Percentiles rank a stretch among this genome's conserved stretches.
Conservation (phyloP, 164 flowering plant genomes). For the Umbellularia californica region DNA sequence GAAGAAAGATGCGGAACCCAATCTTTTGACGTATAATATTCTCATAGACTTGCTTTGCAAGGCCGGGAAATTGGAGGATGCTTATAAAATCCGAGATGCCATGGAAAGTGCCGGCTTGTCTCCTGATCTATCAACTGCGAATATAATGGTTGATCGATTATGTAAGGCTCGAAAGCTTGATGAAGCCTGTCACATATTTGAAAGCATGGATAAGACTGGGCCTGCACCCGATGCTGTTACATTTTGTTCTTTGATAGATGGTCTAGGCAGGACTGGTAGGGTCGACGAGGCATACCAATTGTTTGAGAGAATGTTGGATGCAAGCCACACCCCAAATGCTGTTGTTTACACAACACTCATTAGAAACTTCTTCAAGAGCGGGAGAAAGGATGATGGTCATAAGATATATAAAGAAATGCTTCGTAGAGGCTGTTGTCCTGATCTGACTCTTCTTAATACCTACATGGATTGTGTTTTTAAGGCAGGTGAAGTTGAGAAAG, state of each 20-base stretch:
- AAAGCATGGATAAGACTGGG: conserved; percentile 54
- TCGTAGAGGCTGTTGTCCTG: conserved; percentile 54
- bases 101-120: conserved; percentile 76
- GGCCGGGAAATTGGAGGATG: conserved; percentile 61
- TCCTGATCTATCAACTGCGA: conserved; percentile 79
- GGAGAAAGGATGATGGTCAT: conserved; percentile 88
- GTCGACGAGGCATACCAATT: conserved; percentile 82
- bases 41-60: conserved; percentile 82
- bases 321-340: conserved; percentile 48
- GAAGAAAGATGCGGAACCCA: conserved; percentile 85
- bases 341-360: conserved; percentile 82
- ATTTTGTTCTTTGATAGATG: conserved; percentile 83
- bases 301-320: conserved; percentile 79
- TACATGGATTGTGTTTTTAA: conserved; percentile 98
- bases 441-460: conserved; percentile 70
- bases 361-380: conserved; percentile 68
- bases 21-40: conserved; percentile 67
- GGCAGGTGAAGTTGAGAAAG: conserved; percentile 78
- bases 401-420: conserved; percentile 88
- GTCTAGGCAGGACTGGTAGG: conserved; percentile 66
- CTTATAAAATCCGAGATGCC: conserved; percentile 46
- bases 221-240: conserved; percentile 66
- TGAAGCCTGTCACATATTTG: conserved; percentile 73
- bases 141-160: conserved; percentile 83
- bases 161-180: conserved; percentile 71